These are phyloP conservation scores for Peterozyma toletana DNA, from an alignment of 805 yeast species.

Conservation along the genomic window DNA sequence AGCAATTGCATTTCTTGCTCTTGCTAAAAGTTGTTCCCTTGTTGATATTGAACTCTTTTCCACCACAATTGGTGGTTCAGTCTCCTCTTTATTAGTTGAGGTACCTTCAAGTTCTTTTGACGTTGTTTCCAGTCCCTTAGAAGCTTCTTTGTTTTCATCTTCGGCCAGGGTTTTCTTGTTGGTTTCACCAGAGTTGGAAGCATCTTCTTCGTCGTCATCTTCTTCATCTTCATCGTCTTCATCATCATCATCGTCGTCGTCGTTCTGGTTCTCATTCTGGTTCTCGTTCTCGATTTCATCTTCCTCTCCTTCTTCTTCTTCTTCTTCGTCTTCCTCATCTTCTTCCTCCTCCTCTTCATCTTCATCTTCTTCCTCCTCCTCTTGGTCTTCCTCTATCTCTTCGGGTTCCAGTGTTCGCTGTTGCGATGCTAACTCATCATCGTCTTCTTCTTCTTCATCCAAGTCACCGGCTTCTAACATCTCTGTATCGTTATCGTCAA, in stretches of 20 bases:
- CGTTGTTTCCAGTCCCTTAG: constrained; percentile 8
- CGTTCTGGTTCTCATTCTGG: constrained; percentile 17
- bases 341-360: constrained; percentile 19
- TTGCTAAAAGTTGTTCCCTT: constrained; percentile 25
- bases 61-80: constrained; percentile 3
- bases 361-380: constrained; percentile 16
- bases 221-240: constrained; percentile 20
- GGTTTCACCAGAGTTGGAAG: constrained; percentile 12
- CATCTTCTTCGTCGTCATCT: constrained; percentile 15
- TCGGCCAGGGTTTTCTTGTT: constrained; percentile 2
- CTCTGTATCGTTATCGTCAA: constrained; percentile 6
- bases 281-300: constrained; percentile 19
- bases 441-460: constrained; percentile 16
- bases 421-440: constrained; percentile 12
- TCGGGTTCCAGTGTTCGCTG: constrained; percentile 8
- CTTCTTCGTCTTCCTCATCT: constrained; percentile 16
- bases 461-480: constrained; percentile 8
- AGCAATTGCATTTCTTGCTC: constrained; percentile 43
- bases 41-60: neutral
- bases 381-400: constrained; percentile 19
- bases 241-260: constrained; percentile 20
- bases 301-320: constrained; percentile 17
- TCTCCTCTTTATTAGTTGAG: constrained; percentile 4
- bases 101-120: constrained; percentile 11
- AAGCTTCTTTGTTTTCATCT: constrained; percentile 4